Evolutionary conservation across 225 moss, liverwort and hornwort genomes (phyloP).

Genomic region (Antitrichia curtipendula): DNA sequence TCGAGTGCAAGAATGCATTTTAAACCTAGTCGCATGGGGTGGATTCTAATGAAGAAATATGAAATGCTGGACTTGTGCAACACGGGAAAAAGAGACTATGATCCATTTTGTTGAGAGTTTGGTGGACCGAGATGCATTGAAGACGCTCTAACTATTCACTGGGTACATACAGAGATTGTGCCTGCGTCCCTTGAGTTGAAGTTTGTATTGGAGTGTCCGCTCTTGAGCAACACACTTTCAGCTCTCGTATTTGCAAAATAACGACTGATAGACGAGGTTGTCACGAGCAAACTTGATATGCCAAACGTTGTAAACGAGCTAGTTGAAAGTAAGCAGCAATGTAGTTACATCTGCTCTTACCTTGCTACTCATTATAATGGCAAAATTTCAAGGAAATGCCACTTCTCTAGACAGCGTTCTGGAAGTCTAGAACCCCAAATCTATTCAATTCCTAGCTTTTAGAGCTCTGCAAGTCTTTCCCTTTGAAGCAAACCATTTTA

Average conservation of each 20-base stretch:
- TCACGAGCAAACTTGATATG: not conserved
- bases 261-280: not conserved
- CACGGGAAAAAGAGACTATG: not conserved
- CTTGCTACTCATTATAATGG: not conserved
- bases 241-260: not conserved
- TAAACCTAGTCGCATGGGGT: not conserved
- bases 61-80: not conserved
- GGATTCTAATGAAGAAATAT: not conserved
- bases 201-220: too few relatives aligned
- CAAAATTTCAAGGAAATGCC: not conserved
- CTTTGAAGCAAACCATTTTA: not conserved
- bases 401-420: not conserved
- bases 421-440: not conserved
- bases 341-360: not conserved
- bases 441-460: not conserved
- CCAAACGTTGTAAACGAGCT: too few relatives aligned
- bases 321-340: not conserved
- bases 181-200: not conserved
- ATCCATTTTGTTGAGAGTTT: not conserved
- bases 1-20: not conserved
- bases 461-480: not conserved
- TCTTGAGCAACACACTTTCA: not conserved
- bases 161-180: not conserved
- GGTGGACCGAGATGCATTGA: not conserved
- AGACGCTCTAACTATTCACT: not conserved